Base-by-base conservation (phyloP, 805 yeast species). In the Priceomyces fermenticarens region DNA sequence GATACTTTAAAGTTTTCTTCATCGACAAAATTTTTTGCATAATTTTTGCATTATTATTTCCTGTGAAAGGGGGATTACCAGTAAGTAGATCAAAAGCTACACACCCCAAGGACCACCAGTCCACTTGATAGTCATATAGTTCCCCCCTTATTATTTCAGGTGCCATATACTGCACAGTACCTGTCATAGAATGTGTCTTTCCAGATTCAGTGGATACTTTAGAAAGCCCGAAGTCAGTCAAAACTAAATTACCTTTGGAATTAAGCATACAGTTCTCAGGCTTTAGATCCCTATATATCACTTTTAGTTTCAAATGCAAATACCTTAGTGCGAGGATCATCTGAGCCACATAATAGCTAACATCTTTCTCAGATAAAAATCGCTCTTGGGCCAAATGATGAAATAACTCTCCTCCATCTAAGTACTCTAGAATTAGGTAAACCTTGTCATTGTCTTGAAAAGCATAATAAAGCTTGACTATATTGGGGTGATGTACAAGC, bases 51-150 rank as follows among this genome's bases (percentile, higher is more conserved):
- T 65, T 64, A 36, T 64, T 60, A 39, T 62, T 67, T 1, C 74
- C 75, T 2, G 73, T 67, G 44, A 67, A 70, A 4, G 75, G 75
- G 3, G 75, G 74, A 11, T 65, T 59, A 0, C 75, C 75, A 1
- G 72, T 68, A 41, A 70, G 55, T 51, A 70, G 54, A 47, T 70
- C 75, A 51, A 48, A 70, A 0, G 71, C 60, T 15, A 70, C 72
- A 41, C 73, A 67, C 2, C 75, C 75, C 38, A 70, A 53, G 35
- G 72, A 68, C 75, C 75, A 70, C 75, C 75, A 70, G 48, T 70
- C 75, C 3, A 70, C 75, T 3, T 63, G 56, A 44, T 62, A 70
- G 40, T 66, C 70, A 41, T 70, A 70, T 2, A 59, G 53, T 17
- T 69, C 70, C 12, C 72, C 72, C 36, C 55, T 57, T 29, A 70